These are phyloP conservation scores for Anisodus acutangulus DNA, from an alignment of 257 asterid species.

Conservation along the genomic window DNA sequence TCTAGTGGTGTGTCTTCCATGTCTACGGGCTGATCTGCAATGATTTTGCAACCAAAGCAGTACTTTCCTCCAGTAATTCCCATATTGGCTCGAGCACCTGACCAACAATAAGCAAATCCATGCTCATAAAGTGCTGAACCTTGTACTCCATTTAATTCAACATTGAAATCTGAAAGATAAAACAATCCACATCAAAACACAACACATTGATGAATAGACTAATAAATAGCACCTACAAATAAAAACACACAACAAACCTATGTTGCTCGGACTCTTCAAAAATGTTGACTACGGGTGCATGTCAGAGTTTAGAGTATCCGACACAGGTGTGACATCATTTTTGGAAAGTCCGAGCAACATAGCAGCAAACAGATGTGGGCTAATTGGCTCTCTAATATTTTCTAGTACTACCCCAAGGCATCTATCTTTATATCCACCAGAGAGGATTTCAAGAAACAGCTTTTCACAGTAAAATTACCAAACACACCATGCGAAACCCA, in stretches of 20 bases:
- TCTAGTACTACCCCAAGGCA: background rate
- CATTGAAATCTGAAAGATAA: slow-evolving; percentile 52
- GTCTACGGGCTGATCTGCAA: slow-evolving; percentile 51
- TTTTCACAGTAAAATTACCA: background rate
- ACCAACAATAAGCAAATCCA: slow-evolving; percentile 75
- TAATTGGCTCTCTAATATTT: background rate
- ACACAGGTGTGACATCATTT: too few relatives aligned
- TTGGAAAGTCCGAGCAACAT: too few relatives aligned
- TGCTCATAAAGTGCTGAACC: slow-evolving; percentile 59
- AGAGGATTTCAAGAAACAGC: background rate
- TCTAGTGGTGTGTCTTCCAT: slow-evolving; percentile 61
- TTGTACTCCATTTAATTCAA: slow-evolving; percentile 56
- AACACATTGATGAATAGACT: background rate
- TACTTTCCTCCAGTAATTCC: slow-evolving; percentile 66
- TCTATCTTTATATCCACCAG: background rate
- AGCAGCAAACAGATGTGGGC: background rate
- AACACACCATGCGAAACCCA: background rate
- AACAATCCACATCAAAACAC: background rate
- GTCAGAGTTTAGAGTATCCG: too few relatives aligned
- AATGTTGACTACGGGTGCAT: too few relatives aligned
- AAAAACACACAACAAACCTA: background rate
- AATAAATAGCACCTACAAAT: background rate
- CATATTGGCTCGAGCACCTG: slow-evolving; percentile 69
- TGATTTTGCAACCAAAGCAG: slow-evolving; percentile 67
- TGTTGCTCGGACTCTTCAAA: too few relatives aligned